Conservation (phyloP, 768 basidiomycete genomes). For the Calocera cornea region DNA sequence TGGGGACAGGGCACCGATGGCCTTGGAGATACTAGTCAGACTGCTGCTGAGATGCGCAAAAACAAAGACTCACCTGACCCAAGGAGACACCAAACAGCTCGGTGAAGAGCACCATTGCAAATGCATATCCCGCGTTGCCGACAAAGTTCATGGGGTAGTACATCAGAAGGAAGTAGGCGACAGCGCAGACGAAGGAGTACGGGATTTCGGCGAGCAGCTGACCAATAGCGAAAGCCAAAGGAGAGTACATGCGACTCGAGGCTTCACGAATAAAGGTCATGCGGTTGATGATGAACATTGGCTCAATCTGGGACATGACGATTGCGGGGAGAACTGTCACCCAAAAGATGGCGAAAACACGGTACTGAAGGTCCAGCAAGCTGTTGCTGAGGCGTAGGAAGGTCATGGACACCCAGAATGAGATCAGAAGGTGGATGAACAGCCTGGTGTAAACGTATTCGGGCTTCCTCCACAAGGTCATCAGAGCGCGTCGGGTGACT, state of each 20-base stretch:
- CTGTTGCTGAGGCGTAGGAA: constrained; percentile 62
- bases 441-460: constrained; percentile 76
- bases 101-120: constrained; percentile 56
- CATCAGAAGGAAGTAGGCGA: constrained; percentile 45
- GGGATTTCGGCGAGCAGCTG: constrained; percentile 75
- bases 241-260: constrained; percentile 73
- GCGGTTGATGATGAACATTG: constrained; percentile 66
- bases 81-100: constrained; percentile 60
- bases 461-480: constrained; percentile 67
- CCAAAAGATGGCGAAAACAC: constrained; percentile 63
- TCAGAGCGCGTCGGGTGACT: constrained; percentile 52
- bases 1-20: constrained; percentile 63
- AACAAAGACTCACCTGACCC: constrained; percentile 20
- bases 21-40: constrained; percentile 10
- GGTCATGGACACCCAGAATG: constrained; percentile 59
- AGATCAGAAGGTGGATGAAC: constrained; percentile 58
- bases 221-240: constrained; percentile 69
- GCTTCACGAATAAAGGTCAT: constrained; percentile 35
- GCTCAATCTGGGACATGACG: constrained; percentile 69
- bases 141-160: neutral
- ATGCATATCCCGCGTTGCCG: constrained; percentile 52
- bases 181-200: constrained; percentile 52
- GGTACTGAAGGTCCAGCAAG: constrained; percentile 57
- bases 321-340: constrained; percentile 55
- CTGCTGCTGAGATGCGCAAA: neutral